phyloP scores from a whole-genome alignment of 257 asterid species.

The Solanum virginianum region DNA sequence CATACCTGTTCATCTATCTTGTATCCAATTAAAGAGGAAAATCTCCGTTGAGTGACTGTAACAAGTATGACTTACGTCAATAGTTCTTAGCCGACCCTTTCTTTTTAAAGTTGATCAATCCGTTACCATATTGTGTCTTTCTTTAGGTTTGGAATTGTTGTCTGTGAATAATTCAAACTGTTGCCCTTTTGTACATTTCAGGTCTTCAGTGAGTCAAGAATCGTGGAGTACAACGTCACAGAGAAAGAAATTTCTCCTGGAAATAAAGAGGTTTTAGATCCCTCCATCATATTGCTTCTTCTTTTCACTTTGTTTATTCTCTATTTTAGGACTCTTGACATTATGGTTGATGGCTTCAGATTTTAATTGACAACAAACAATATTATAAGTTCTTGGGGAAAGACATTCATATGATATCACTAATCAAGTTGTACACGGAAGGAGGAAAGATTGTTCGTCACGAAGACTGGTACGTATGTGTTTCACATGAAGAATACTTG shows the following conservation, averaged over 20 bases:
- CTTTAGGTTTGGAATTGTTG: neutral
- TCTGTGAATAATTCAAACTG: neutral
- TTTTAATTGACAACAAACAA: conserved; percentile 71
- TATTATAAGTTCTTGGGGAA: conserved; percentile 68
- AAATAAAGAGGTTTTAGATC: conserved; percentile 48
- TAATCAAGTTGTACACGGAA: conserved; percentile 56
- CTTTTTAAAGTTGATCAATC: neutral
- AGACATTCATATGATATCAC: conserved; percentile 67
- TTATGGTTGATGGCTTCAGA: conserved; percentile 22
- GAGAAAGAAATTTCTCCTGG: conserved; percentile 54
- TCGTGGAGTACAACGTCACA: conserved; percentile 47
- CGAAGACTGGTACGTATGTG: conserved; percentile 57
- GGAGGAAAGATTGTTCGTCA: conserved; percentile 74
- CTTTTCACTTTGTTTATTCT: neutral
- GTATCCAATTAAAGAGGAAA: neutral
- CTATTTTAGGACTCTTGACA: neutral
- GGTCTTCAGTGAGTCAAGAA: conserved; percentile 80
- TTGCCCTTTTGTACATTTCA: conserved; percentile 2
- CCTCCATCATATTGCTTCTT: neutral
- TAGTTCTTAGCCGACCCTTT: neutral
- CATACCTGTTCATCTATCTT: neutral
- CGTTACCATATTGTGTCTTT: neutral
- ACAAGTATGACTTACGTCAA: neutral
- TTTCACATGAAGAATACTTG: neutral
- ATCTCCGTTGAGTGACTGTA: neutral